Evolutionary conservation across 441 rosid genomes (phyloP).

Genomic region (Eutrema salsugineum): DNA sequence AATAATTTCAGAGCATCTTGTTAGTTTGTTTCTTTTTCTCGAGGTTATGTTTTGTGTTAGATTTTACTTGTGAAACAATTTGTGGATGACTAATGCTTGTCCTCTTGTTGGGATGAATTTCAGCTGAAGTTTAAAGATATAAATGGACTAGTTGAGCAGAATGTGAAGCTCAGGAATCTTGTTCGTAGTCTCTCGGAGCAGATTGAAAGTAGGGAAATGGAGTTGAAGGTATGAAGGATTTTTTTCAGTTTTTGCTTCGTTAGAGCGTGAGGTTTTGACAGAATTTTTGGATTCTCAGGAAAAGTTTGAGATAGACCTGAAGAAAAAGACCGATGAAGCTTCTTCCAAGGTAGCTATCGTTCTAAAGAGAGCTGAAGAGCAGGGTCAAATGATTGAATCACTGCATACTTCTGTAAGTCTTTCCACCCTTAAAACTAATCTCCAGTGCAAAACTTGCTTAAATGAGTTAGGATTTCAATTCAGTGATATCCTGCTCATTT

Average conservation of each 20-base stretch:
- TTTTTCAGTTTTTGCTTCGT: constrained; percentile 12
- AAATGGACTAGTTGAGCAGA: constrained; percentile 96
- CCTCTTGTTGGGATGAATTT: constrained; percentile 26
- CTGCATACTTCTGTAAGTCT: constrained; percentile 82
- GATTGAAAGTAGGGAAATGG: constrained; percentile 68
- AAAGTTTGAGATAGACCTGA: constrained; percentile 66
- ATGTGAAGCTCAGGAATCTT: constrained; percentile 90
- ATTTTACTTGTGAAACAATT: neutral
- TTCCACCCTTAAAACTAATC: constrained; percentile 11
- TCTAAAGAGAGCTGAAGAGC: constrained; percentile 92
- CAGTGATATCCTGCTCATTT: neutral
- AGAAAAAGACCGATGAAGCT: constrained; percentile 76
- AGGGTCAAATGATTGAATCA: constrained; percentile 89
- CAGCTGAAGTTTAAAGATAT: constrained; percentile 96
- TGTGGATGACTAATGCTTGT: constrained; percentile 12
- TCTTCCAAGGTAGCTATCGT: constrained; percentile 84
- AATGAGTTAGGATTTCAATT: neutral
- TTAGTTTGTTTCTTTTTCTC: constrained; percentile 32
- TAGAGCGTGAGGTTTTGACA: neutral
- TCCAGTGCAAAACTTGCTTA: neutral
- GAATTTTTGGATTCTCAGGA: constrained; percentile 45
- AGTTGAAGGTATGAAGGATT: constrained; percentile 60
- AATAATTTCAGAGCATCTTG: constrained; percentile 78
- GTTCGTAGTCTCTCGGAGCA: constrained; percentile 85
- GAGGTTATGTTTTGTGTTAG: constrained; percentile 16